Conservation (phyloP, 2,329 filamentous ascomycete species). For the Fusarium musae region DNA sequence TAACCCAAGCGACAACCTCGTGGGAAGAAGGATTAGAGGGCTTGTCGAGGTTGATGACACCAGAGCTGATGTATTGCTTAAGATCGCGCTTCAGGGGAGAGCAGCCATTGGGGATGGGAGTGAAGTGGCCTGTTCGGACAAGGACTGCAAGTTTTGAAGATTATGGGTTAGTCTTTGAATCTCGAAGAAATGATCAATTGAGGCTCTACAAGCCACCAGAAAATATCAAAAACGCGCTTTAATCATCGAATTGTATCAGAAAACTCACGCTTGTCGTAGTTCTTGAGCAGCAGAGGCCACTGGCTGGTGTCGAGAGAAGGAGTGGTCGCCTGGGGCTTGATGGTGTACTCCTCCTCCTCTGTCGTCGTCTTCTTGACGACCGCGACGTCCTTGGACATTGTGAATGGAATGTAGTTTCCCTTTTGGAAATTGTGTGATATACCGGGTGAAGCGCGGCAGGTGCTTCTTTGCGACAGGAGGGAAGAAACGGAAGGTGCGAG, state of each 20-base stretch:
- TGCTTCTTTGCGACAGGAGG: constrained; percentile 42
- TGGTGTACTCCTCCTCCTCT: constrained; percentile 79
- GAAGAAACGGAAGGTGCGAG: constrained; percentile 42
- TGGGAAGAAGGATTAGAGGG: constrained; percentile 97
- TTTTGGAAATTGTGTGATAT: constrained; percentile 38
- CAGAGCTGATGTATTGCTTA: constrained; percentile 96
- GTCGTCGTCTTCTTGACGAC: constrained; percentile 48
- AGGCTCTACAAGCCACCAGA: background rate
- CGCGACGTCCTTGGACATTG: constrained; percentile 61
- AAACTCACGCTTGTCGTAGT: constrained; percentile 87
- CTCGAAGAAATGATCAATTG: constrained; percentile 7
- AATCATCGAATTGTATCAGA: background rate
- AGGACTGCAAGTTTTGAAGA: constrained; percentile 68
- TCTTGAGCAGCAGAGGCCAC: constrained; percentile 95
- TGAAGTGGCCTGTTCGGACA: constrained; percentile 95
- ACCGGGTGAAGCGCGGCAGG: constrained; percentile 43
- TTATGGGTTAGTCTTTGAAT: constrained; percentile 30
- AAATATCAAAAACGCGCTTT: background rate
- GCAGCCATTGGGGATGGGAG: constrained; percentile 93
- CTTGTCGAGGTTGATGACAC: constrained; percentile 90
- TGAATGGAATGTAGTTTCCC: constrained; percentile 32
- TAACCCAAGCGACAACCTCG: constrained; percentile 99
- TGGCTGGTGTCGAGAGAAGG: constrained; percentile 85
- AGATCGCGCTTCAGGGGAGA: constrained; percentile 92
- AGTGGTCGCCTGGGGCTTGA: constrained; percentile 89